Conservation (phyloP, 768 basidiomycete species). For the Pulveroboletus sp. region DNA sequence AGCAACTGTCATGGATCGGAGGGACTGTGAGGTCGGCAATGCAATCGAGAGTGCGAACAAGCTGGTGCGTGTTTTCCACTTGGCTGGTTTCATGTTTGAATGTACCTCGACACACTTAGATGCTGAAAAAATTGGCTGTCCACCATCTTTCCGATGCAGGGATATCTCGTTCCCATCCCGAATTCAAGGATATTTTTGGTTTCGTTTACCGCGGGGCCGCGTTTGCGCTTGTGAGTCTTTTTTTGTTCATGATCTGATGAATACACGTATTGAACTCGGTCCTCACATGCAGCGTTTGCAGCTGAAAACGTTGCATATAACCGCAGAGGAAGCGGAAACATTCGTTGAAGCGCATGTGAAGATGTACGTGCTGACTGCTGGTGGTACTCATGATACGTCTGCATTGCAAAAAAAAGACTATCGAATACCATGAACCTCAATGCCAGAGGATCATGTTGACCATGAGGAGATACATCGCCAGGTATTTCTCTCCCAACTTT, state of each 20-base stretch:
- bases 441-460: slow-evolving; percentile 2
- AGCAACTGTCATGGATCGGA: slow-evolving; percentile 26
- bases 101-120: slow-evolving; percentile 14
- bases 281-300: slow-evolving; percentile 21
- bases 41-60: slow-evolving; percentile 57
- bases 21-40: slow-evolving; percentile 16
- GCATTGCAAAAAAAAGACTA: background rate
- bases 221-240: slow-evolving; percentile 37
- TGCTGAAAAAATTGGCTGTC: slow-evolving; percentile 38
- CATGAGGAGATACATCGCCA: background rate
- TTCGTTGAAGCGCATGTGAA: slow-evolving; percentile 35
- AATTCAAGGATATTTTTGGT: slow-evolving; percentile 39
- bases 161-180: slow-evolving; percentile 32
- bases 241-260: background rate
- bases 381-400: background rate
- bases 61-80: slow-evolving; percentile 38
- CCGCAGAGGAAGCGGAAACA: slow-evolving; percentile 24
- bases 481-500: background rate
- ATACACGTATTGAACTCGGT: background rate
- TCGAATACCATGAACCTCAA: slow-evolving; percentile 1
- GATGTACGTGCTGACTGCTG: slow-evolving; percentile 28
- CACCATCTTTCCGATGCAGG: slow-evolving; percentile 30
- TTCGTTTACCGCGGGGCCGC: slow-evolving; percentile 37
- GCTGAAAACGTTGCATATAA: slow-evolving; percentile 26
- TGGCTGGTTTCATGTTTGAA: background rate